Evolutionary conservation across 345 rosid genomes (phyloP), one percentile per base, ranked within the genome.

Genomic region (Murraya paniculata): DNA sequence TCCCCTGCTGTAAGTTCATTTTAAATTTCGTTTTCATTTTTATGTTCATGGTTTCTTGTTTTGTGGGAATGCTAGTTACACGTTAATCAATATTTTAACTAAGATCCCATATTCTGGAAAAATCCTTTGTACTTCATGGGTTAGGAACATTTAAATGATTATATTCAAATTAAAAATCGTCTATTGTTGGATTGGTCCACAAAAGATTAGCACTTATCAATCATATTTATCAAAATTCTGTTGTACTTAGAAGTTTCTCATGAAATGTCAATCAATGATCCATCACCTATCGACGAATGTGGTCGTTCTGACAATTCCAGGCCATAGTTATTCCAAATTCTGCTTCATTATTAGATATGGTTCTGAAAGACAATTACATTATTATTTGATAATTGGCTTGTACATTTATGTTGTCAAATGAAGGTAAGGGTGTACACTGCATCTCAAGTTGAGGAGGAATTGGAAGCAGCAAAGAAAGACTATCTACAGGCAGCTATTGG

Each of bases 341-440:
- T 38, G 24, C 1, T 16, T 72, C 25, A 57, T 28, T 35, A 9
- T 35, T 58, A 27, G 38, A 18, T 13, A 35, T 36, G 10, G 33
- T 57, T 56, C n/a, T 16, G 35, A 38, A 73, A 56, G 53, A 38
- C 9, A 2, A 25, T 11, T 31, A 3, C 35, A 27, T 18, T 13
- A 41, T 22, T 9, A 39, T 38, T 74, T 60, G 68, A 36, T 25
- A 19, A 61, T 33, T 41, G 21, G 28, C 39, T n/a, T 22, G 55
- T 24, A 35, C 36, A 1, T 53, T 19, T 28, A 2, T 79, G 79
- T 65, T 48, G 33, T 36, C 2, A 71, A 73, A 36, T 85, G 78
- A 81, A 95, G 98, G 91, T 94, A 68, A 89, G 97, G 53, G 88
- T 92, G n/a, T 96, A 96, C 78, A 91, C 95, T 30, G 92, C 97